Base-by-base conservation (phyloP, 1,139 yeast genomes). In the Ashbya aceris region DNA sequence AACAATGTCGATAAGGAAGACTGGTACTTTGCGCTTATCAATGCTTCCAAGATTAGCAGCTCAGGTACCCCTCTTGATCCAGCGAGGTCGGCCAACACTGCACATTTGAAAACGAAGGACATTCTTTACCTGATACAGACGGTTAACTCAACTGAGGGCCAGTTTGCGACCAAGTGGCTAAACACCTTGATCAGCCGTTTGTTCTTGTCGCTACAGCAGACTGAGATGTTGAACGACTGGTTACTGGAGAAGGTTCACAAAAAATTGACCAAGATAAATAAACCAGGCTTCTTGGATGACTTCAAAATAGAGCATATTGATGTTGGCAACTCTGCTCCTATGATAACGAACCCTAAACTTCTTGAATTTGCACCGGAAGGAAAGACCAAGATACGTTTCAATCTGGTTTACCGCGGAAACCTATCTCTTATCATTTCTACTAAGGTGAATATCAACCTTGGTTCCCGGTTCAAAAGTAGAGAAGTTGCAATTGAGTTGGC, bases 221-320 rank as follows among this genome's bases (percentile, higher is more conserved):
- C 97, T 0, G 77, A 76, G 13, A 67, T 70, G 23, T 70, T 87
- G 51, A 79, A 79, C 40, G 66, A 71, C 39, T 73, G 70, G 43
- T 68, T 87, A 30, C 70, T 74, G 41, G 65, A 68, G 2, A 80
- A 75, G 56, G 71, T 91, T 27, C 74, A 77, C 46, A 78, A 78
- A 50, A 87, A 87, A 61, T 66, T 91, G 39, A 73, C 79, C 38
- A 81, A 87, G 52, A 79, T 89, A 41, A 83, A 85, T 54, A 79
- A 79, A 33, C 96, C 97, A 0, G 93, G 87, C 1, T 87, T 86
- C 54, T 64, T 91, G 40, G 94, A 86, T 52, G 91, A 84, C 53
- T 79, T 91, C 46, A 77, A 76, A 44, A 83, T 91, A 34, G 77
- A 74, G 30, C 71, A 77, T 43, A 72, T 89, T n/a, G 73, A 76